phyloP scores from a whole-genome alignment of 2,329 filamentous ascomycete species.

The Ophiocordyceps australis region DNA sequence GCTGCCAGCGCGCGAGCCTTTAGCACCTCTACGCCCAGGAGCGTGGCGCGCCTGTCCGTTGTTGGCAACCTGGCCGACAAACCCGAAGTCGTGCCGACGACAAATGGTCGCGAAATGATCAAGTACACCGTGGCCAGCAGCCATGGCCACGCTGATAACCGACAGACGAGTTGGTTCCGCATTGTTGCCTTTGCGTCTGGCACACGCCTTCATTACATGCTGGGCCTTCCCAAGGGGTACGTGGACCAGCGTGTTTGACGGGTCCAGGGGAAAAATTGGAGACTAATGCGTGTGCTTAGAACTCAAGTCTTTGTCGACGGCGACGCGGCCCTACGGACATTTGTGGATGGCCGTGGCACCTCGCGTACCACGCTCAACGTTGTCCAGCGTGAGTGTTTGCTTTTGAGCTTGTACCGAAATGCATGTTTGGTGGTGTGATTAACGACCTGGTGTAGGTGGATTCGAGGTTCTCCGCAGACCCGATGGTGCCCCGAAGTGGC shows the following conservation, averaged over 20 bases:
- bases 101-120: constrained; percentile 55
- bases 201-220: constrained; percentile 50
- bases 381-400: constrained; percentile 51
- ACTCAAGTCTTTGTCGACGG: constrained; percentile 70
- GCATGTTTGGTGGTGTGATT: no score
- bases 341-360: constrained; percentile 54
- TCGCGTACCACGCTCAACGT: constrained; percentile 47
- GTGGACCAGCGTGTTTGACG: constrained; percentile 21
- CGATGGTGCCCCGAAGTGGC: no score
- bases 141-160: constrained; percentile 47
- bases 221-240: constrained; percentile 70
- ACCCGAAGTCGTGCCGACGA: constrained; percentile 57
- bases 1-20: constrained; percentile 47
- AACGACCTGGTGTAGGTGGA: no score
- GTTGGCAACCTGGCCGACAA: constrained; percentile 68
- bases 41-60: constrained; percentile 66
- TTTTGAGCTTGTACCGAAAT: no score
- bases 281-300: no score
- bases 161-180: constrained; percentile 71
- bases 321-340: constrained; percentile 51
- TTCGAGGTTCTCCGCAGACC: no score
- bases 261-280: no score
- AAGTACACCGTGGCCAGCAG: constrained; percentile 60
- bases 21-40: constrained; percentile 47
- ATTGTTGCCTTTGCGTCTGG: constrained; percentile 61